Percentiles rank a stretch among this genome's conserved stretches.
These are phyloP conservation scores for Ascochyta viciae-villosae DNA, from an alignment of 2,329 filamentous ascomycete genomes.

Conservation along the genomic window DNA sequence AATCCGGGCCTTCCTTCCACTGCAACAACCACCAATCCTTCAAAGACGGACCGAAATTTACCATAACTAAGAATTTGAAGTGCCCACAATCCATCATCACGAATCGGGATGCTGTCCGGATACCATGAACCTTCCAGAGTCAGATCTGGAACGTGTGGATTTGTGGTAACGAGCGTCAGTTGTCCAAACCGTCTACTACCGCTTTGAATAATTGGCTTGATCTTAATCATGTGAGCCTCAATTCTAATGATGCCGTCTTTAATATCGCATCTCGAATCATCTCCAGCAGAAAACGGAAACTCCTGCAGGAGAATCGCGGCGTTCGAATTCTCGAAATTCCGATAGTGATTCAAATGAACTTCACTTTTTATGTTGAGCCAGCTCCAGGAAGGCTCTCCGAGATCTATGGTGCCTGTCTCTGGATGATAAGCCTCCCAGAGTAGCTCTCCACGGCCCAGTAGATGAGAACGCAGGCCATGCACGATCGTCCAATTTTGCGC, in stretches of 20 bases:
- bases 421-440: neutral
- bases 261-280: neutral
- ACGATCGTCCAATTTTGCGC: neutral
- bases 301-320: neutral
- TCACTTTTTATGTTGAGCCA: neutral
- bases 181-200: neutral
- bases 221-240: neutral
- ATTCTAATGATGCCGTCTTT: neutral
- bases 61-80: neutral
- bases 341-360: neutral
- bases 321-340: neutral
- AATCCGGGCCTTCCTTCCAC: neutral
- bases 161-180: neutral
- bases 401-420: neutral
- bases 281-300: neutral
- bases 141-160: neutral
- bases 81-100: neutral
- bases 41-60: neutral
- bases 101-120: neutral
- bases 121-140: neutral
- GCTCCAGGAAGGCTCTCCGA: constrained; percentile 1
- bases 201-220: neutral
- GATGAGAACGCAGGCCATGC: neutral
- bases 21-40: neutral
- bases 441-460: neutral